phyloP scores from a whole-genome alignment of 2,329 filamentous ascomycete genomes.

The Alternaria hordeiaustralica region DNA sequence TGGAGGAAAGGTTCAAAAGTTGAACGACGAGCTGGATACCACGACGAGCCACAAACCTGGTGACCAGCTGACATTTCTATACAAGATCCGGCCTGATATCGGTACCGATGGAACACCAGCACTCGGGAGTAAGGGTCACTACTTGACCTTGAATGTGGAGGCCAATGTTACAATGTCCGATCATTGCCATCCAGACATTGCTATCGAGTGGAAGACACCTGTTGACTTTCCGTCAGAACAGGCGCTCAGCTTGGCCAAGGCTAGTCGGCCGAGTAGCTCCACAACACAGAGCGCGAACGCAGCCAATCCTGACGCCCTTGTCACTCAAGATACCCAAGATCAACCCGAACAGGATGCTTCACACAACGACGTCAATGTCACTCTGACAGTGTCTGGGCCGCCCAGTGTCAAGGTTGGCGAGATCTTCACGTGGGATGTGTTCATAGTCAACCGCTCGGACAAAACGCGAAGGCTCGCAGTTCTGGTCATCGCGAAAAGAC shows the following conservation, averaged over 20 bases:
- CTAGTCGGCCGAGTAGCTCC: constrained; percentile 39
- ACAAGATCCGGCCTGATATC: constrained; percentile 61
- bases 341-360: constrained; percentile 21
- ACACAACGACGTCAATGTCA: constrained; percentile 69
- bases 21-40: constrained; percentile 53
- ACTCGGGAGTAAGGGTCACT: constrained; percentile 48
- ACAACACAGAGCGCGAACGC: constrained; percentile 25
- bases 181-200: constrained; percentile 66
- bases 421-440: constrained; percentile 74
- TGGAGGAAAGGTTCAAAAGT: constrained; percentile 65
- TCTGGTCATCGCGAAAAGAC: constrained; percentile 69
- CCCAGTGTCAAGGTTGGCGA: constrained; percentile 66
- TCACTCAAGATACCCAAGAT: constrained; percentile 28
- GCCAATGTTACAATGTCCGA: constrained; percentile 65
- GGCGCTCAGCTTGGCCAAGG: constrained; percentile 50
- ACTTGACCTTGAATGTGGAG: constrained; percentile 65
- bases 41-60: constrained; percentile 70
- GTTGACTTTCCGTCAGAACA: constrained; percentile 68
- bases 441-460: constrained; percentile 74
- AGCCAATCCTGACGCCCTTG: constrained; percentile 37
- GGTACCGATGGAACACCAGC: constrained; percentile 56
- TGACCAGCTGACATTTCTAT: constrained; percentile 78
- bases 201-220: constrained; percentile 71
- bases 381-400: constrained; percentile 75
- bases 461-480: constrained; percentile 73